These are phyloP conservation scores for Podospora anserina DNA, from an alignment of 495 filamentous ascomycete species.

Conservation along the genomic window DNA sequence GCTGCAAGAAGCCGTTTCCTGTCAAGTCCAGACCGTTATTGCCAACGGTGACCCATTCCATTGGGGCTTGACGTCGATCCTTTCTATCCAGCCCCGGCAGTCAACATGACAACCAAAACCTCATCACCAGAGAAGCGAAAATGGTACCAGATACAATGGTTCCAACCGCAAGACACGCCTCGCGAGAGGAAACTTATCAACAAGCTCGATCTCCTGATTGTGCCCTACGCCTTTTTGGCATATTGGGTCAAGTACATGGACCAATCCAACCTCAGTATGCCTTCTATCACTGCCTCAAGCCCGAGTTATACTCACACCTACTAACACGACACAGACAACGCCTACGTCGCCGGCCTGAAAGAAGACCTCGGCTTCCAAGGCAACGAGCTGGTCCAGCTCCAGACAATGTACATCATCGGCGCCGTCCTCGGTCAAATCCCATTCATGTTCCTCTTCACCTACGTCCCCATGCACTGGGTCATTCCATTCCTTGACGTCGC, in stretches of 20 bases:
- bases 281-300: not conserved
- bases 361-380: slow-evolving; percentile 42
- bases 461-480: slow-evolving; percentile 46
- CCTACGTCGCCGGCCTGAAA: slow-evolving; percentile 40
- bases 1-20: not conserved
- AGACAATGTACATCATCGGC: slow-evolving; percentile 51
- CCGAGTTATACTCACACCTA: not conserved
- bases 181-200: slow-evolving; percentile 43
- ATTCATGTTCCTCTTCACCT: slow-evolving; percentile 50
- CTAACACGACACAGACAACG: slow-evolving; percentile 28
- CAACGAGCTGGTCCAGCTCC: slow-evolving; percentile 49
- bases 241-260: slow-evolving; percentile 52
- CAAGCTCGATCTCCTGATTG: slow-evolving; percentile 44
- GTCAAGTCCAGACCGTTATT: not conserved
- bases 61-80: not conserved
- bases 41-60: not conserved
- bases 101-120: not conserved
- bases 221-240: slow-evolving; percentile 39
- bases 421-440: slow-evolving; percentile 51
- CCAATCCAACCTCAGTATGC: slow-evolving; percentile 33
- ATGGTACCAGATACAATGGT: slow-evolving; percentile 45
- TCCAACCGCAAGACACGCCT: slow-evolving; percentile 41
- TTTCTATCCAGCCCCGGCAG: not conserved
- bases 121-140: slow-evolving; percentile 16
- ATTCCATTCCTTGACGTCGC: slow-evolving; percentile 42